Base-by-base conservation (phyloP, 495 filamentous ascomycete genomes). In the Xylaria palmicola region DNA sequence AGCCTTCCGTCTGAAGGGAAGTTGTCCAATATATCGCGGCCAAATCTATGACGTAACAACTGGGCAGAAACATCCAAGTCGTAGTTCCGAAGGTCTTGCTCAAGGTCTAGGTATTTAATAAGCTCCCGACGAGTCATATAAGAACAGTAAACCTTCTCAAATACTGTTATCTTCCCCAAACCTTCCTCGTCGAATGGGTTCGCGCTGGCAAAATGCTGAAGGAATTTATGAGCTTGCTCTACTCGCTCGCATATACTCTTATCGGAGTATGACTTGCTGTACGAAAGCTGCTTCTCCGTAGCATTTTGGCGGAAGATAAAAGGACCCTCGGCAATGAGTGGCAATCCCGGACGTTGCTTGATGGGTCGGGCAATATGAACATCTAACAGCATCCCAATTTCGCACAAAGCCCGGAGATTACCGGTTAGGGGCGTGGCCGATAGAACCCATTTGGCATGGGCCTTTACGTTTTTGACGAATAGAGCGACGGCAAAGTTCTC, bases 371-470 rank as follows among this genome's bases (percentile, higher is more conserved):
- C 77, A 0, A 79, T 30, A 55, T 85, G 80, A 8, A 85, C 60
- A 4, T 81, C 79, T 3, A 91, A 53, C 19, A 86, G 74, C 1
- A 69, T 65, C 2, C 84, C 85, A 32, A 88, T 84, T 3, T 69
- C 74, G 44, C 86, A 86, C 22, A 90, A 71, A 50, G 88, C 85
- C 12, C 75, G 75, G 55, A 90, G 85, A 41, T 83, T 79, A 5
- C 72, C 72, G 0, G 88, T 68, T 1, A 76, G 76, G 0, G 88
- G 88, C 1, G 88, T 91, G 3, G 83, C 88, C 0, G 88, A 90
- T 0, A 91, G 70, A 22, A 88, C 74, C 88, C 88, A 91, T 56
- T 82, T 84, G 9, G 81, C 81, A 45, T 75, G 73, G 26, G 83
- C 79, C 6, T 77, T 59, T 0, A 85, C 63, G 12, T 71, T 61